Conservation (phyloP, 768 basidiomycete species). For the Termitomyces sp. region DNA sequence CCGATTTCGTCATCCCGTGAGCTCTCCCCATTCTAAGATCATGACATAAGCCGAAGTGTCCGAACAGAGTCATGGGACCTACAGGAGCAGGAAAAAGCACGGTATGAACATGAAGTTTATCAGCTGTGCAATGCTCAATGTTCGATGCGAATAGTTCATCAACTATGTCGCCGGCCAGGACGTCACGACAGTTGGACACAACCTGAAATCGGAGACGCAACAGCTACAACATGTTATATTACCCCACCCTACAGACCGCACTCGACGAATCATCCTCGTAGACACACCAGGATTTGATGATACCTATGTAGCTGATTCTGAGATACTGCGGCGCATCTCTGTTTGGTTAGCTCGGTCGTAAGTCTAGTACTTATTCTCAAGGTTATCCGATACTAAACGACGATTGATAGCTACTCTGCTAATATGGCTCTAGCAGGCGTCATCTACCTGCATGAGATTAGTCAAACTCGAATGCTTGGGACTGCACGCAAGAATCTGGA, state of each 20-base stretch:
- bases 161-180: slow-evolving; percentile 2
- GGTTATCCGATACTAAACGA: not conserved
- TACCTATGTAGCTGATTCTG: slow-evolving; percentile 8
- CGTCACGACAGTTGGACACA: slow-evolving; percentile 5
- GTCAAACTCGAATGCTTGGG: slow-evolving; percentile 16
- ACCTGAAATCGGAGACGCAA: slow-evolving; percentile 10
- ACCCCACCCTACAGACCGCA: slow-evolving; percentile 5
- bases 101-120: not conserved
- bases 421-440: slow-evolving; percentile 13
- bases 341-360: slow-evolving; percentile 13
- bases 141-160: slow-evolving; percentile 7
- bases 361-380: not conserved
- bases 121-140: not conserved
- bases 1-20: slow-evolving; percentile 10
- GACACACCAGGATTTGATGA: slow-evolving; percentile 13
- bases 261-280: slow-evolving; percentile 9
- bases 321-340: slow-evolving; percentile 8
- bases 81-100: slow-evolving; percentile 13
- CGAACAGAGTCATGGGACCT: slow-evolving; percentile 8
- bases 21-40: not conserved
- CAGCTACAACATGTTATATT: slow-evolving; percentile 10
- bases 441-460: slow-evolving; percentile 16
- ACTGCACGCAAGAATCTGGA: slow-evolving; percentile 18
- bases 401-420: slow-evolving; percentile 5
- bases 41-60: not conserved